Evolutionary conservation across 441 rosid species (phyloP).

Genomic region (California macrophylla): DNA sequence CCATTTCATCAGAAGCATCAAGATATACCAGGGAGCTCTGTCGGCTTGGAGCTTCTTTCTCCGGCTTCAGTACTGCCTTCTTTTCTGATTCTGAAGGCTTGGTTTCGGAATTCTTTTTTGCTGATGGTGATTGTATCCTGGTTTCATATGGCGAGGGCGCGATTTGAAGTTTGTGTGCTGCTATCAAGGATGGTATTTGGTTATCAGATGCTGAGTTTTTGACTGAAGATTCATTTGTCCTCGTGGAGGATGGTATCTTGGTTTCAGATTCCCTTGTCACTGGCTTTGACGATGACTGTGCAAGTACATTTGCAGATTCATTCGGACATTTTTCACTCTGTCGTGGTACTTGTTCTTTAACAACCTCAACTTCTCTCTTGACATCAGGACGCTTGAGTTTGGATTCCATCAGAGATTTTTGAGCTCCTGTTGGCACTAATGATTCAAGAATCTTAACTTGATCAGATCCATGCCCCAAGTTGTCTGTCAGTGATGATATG

Average conservation of each 20-base stretch:
- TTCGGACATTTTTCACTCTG: neutral
- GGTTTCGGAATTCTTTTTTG: neutral
- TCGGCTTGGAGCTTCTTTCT: neutral
- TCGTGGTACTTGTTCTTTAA: neutral
- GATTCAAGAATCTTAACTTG: neutral
- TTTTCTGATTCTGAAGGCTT: neutral
- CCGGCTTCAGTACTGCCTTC: neutral
- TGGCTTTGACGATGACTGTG: neutral
- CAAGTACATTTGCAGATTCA: neutral
- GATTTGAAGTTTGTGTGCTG: neutral
- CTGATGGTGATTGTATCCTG: neutral
- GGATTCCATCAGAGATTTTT: conserved; percentile 5
- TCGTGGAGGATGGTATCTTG: neutral
- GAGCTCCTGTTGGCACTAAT: conserved; percentile 8
- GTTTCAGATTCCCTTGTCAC: neutral
- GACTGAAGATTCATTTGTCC: neutral
- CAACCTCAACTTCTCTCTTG: neutral
- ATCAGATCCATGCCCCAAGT: neutral
- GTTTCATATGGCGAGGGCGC: neutral
- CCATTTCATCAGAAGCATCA: neutral
- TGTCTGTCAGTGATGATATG: neutral
- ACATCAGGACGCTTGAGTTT: neutral
- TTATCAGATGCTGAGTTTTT: neutral
- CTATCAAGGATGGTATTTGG: neutral
- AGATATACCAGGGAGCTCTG: neutral